Conservation (phyloP, 495 filamentous ascomycete species). For the Articulospora tetracladia region DNA sequence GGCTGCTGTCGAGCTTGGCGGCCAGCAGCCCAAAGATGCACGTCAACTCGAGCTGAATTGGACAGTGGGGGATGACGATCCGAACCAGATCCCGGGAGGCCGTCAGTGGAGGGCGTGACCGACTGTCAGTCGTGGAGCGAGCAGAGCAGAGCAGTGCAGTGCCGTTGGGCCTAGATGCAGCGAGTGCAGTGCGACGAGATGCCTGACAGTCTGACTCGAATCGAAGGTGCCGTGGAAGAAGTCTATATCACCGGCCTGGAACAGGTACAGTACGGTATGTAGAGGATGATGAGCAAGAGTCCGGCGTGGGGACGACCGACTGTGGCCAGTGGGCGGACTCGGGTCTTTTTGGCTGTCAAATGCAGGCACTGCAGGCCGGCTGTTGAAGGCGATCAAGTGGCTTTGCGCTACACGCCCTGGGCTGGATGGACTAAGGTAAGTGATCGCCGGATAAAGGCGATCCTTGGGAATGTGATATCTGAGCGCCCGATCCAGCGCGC, state of each 20-base stretch:
- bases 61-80: neutral
- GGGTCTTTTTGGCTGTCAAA: neutral
- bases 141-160: no score
- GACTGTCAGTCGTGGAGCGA: no score
- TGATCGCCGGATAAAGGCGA: conserved; percentile 14
- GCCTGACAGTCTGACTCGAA: neutral
- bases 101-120: no score
- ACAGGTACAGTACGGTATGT: no score
- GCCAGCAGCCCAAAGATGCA: neutral
- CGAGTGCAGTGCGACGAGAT: neutral
- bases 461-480: conserved; percentile 19
- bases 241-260: no score
- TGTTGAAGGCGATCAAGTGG: conserved; percentile 10
- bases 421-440: conserved; percentile 3
- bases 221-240: neutral
- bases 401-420: neutral
- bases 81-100: no score
- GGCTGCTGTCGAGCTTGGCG: neutral
- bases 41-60: neutral
- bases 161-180: neutral
- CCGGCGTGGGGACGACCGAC: neutral
- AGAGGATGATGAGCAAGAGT: neutral
- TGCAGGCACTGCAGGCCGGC: neutral
- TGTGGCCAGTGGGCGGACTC: neutral
- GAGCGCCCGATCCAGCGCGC: neutral